These are phyloP conservation scores for Didymella lethalis DNA, from an alignment of 2,329 filamentous ascomycete genomes.

Conservation along the genomic window DNA sequence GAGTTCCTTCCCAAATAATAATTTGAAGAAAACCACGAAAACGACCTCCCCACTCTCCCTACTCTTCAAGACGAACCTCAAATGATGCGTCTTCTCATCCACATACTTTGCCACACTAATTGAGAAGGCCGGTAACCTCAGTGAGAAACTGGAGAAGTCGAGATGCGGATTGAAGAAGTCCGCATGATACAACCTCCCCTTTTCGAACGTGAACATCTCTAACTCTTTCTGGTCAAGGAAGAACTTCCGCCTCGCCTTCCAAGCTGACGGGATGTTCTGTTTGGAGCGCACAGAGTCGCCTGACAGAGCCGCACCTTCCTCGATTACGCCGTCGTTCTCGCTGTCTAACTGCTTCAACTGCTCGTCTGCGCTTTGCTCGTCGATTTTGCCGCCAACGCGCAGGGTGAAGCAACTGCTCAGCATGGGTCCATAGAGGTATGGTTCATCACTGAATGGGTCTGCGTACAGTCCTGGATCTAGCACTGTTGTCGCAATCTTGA, in stretches of 20 bases:
- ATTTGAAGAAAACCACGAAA: conserved; percentile 56
- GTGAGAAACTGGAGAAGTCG: conserved; percentile 56
- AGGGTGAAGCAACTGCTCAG: conserved; percentile 47
- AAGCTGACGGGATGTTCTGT: conserved; percentile 48
- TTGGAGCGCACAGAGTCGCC: conserved; percentile 44
- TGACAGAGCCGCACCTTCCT: conserved; percentile 46
- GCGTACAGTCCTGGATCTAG: conserved; percentile 49
- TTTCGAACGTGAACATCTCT: conserved; percentile 53
- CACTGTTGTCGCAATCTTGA: conserved; percentile 48
- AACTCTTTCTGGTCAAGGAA: conserved; percentile 51
- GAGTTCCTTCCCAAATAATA: conserved; percentile 56
- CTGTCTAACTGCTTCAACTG: conserved; percentile 34
- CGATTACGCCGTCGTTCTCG: conserved; percentile 44
- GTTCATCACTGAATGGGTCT: conserved; percentile 49
- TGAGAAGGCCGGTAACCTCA: conserved; percentile 56
- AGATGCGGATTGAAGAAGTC: conserved; percentile 61
- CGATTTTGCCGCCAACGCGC: conserved; percentile 39
- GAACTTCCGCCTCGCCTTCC: conserved; percentile 56
- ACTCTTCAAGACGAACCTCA: conserved; percentile 58
- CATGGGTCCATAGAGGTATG: conserved; percentile 50
- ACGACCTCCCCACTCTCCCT: conserved; percentile 51
- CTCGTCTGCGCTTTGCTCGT: conserved; percentile 28
- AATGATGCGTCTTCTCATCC: conserved; percentile 57
- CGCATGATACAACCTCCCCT: conserved; percentile 54
- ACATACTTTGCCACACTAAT: conserved; percentile 57